phyloP scores from a whole-genome alignment of 1,139 yeast species.

The Debaryomyces subglobosus region DNA sequence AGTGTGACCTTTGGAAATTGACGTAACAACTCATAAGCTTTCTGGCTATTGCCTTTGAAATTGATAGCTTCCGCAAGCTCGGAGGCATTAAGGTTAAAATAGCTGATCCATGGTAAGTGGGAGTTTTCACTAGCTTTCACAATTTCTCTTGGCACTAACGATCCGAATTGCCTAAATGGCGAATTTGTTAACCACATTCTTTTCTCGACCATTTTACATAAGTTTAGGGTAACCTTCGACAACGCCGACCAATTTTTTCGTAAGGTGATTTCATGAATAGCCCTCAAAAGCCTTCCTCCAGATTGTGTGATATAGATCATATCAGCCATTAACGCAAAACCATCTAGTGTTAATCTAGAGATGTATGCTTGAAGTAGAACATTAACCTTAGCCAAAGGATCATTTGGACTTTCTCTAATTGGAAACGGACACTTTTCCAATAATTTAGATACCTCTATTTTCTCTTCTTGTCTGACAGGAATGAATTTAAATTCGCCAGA shows the following conservation, averaged over 20 bases:
- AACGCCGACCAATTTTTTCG: conserved; percentile 73
- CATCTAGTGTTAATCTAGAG: conserved; percentile 73
- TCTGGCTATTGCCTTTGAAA: conserved; percentile 65
- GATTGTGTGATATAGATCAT: conserved; percentile 93
- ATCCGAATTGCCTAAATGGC: conserved; percentile 81
- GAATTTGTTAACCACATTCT: conserved; percentile 85
- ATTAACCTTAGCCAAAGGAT: conserved; percentile 78
- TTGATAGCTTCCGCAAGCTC: conserved; percentile 85
- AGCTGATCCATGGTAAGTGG: conserved; percentile 80
- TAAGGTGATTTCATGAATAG: conserved; percentile 78
- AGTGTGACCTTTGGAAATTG: conserved; percentile 72
- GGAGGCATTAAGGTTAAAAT: conserved; percentile 67
- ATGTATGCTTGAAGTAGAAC: conserved; percentile 83
- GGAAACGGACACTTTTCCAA: conserved; percentile 85
- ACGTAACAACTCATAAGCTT: conserved; percentile 61
- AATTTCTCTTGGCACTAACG: conserved; percentile 66
- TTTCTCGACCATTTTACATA: conserved; percentile 80
- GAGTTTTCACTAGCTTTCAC: conserved; percentile 78
- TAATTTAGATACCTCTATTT: conserved; percentile 70
- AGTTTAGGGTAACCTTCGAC: conserved; percentile 57
- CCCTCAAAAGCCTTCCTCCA: conserved; percentile 86
- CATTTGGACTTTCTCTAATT: conserved; percentile 68
- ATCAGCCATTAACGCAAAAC: conserved; percentile 90
- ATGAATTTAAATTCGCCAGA: conserved; percentile 87
- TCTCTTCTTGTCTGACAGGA: conserved; percentile 87